Evolutionary conservation across 2,329 filamentous ascomycete genomes (phyloP).

Genomic region (Ceratocystis huliohia): DNA sequence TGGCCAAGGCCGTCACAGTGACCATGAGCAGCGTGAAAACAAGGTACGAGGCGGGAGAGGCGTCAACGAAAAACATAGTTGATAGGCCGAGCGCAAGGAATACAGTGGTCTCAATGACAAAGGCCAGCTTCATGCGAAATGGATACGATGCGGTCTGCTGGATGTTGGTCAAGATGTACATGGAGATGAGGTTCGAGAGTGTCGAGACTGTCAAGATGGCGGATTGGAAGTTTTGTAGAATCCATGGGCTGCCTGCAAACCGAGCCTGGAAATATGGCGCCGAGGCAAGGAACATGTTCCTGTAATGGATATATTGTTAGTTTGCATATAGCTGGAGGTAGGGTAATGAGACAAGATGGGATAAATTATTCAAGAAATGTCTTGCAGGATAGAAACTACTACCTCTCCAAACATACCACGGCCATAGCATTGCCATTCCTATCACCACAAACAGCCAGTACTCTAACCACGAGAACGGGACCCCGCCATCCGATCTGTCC

Average conservation of each 20-base stretch:
- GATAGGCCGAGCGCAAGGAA: slow-evolving; percentile 72
- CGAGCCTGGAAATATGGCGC: slow-evolving; percentile 84
- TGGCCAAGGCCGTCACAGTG: slow-evolving; percentile 62
- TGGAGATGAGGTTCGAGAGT: slow-evolving; percentile 62
- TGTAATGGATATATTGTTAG: slow-evolving; percentile 27
- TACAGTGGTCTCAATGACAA: slow-evolving; percentile 62
- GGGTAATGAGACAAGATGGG: background rate
- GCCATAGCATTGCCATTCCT: slow-evolving; percentile 92
- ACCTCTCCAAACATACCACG: slow-evolving; percentile 51
- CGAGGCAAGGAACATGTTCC: slow-evolving; percentile 97
- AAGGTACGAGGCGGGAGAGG: slow-evolving; percentile 57
- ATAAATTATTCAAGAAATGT: slow-evolving; percentile 18
- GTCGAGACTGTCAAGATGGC: slow-evolving; percentile 80
- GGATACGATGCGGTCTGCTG: slow-evolving; percentile 80
- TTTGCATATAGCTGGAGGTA: background rate
- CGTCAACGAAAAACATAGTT: slow-evolving; percentile 53
- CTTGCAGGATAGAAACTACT: background rate
- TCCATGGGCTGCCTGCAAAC: slow-evolving; percentile 57
- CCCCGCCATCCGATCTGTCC: slow-evolving; percentile 27
- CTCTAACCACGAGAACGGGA: slow-evolving; percentile 69
- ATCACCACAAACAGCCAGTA: slow-evolving; percentile 76
- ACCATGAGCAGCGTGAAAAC: slow-evolving; percentile 73
- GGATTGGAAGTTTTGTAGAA: slow-evolving; percentile 74
- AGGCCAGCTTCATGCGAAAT: slow-evolving; percentile 64
- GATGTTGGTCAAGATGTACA: slow-evolving; percentile 64